Base-by-base conservation (phyloP, 2,329 filamentous ascomycete genomes). In the Davidsoniella neocaledoniae region DNA sequence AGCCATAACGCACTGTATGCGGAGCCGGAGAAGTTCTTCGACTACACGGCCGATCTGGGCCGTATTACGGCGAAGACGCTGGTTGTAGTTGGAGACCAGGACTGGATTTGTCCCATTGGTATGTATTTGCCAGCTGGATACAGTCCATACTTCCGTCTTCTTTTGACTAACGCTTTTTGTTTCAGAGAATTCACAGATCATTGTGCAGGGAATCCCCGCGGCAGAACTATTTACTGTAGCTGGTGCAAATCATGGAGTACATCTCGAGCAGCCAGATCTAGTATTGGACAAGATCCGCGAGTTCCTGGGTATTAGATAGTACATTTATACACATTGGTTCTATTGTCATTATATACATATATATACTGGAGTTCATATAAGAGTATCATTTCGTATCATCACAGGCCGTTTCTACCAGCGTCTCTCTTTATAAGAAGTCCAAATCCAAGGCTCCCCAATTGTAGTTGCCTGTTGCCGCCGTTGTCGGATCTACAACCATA, bases 71-170 rank as follows among this genome's bases (percentile, higher is more conserved):
- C 63, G 10, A 61, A 59, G 40, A 64, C 64, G 0, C 53, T 66
- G 33, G 59, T 66, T 2, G 49, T 66, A 8, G 63, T 66, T 3
- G 64, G 64, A 2, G 60, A 60, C 2, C 57, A 61, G 49, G 64
- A 66, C 48, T 66, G 65, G 64, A 66, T 67, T 12, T 67, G 64
- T 38, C 63, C 64, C 2, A 59, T 58, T 26, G 58, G 60, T 62
- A 54, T 36, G 57, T 33, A 33, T 14, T 37, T 36, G 23, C 47
- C 61, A 16, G 64, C 64, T 33, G 59, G 58, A 0, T 37, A 16
- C 2, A 12, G 14, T 19, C 25, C 12, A 16, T 3, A 3, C 33
- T 33, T 10, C 16, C 19, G 9, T 10, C 6, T 10, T 36, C 14
- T 26, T 41, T 12, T 5, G 10, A 17, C 36, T 49, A 49, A 43